Evolutionary conservation across 2,329 filamentous ascomycete species (phyloP).

Genomic region (Cladosporium sp.): DNA sequence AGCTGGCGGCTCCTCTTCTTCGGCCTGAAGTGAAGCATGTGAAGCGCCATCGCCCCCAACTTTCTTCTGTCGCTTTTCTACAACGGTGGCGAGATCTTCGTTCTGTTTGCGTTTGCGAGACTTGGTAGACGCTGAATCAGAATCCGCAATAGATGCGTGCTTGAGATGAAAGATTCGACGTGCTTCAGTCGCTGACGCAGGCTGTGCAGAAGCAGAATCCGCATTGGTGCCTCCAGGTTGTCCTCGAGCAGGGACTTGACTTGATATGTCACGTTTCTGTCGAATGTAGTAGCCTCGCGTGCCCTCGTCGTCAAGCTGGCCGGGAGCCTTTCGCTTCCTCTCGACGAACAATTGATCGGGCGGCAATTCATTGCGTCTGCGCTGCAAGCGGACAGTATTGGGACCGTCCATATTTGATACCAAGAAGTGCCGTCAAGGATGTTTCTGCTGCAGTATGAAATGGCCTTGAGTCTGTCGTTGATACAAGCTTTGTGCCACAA

Average conservation of each 20-base stretch:
- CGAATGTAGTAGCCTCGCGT: slow-evolving; percentile 6
- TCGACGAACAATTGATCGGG: slow-evolving; percentile 27
- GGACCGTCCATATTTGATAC: slow-evolving; percentile 21
- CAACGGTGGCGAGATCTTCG: slow-evolving; percentile 26
- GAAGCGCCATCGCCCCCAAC: slow-evolving; percentile 9
- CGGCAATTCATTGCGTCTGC: slow-evolving; percentile 24
- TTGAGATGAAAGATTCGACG: slow-evolving; percentile 23
- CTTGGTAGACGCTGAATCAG: slow-evolving; percentile 15
- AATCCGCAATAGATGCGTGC: slow-evolving; percentile 13
- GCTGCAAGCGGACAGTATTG: slow-evolving; percentile 26
- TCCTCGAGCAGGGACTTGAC: not conserved
- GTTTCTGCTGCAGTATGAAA: not conserved
- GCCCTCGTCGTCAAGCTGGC: slow-evolving; percentile 14
- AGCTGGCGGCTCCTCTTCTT: not conserved
- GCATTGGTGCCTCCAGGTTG: not conserved
- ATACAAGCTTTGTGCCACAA: not conserved
- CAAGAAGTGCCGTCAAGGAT: too few relatives aligned
- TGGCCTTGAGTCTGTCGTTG: not conserved
- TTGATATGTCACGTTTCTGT: not conserved
- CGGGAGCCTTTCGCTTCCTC: slow-evolving; percentile 21
- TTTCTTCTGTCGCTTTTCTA: slow-evolving; percentile 21
- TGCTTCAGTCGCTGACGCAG: slow-evolving; percentile 9
- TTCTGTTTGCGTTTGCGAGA: slow-evolving; percentile 15
- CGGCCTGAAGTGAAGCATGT: not conserved
- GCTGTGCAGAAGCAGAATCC: not conserved